phyloP scores from a whole-genome alignment of 352 stramenopile species.

The Lagenidium giganteum region DNA sequence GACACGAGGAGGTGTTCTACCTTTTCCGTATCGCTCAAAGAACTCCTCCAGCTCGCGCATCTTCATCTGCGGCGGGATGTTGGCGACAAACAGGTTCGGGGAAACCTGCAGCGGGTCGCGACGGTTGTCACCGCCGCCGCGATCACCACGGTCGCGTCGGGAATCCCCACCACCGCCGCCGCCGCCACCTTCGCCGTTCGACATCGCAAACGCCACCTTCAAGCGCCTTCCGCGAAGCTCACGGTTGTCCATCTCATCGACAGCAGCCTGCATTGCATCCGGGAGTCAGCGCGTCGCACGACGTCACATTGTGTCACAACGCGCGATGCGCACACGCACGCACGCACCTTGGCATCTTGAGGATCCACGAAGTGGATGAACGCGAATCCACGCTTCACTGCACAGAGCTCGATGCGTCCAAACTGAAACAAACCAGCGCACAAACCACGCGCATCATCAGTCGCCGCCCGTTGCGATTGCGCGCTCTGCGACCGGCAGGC shows the following conservation, averaged over 20 bases:
- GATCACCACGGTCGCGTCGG: neutral
- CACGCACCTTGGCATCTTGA: constrained; percentile 27
- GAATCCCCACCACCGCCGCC: neutral
- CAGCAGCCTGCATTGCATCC: constrained; percentile 22
- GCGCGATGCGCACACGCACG: neutral
- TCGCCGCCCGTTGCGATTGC: too few relatives aligned
- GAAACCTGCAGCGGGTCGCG: constrained; percentile 13
- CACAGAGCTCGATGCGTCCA: constrained; percentile 34
- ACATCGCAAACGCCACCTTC: constrained; percentile 35
- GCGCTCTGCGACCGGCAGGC: too few relatives aligned
- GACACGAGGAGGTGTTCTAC: constrained; percentile 12
- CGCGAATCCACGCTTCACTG: constrained; percentile 53
- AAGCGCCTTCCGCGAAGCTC: constrained; percentile 37
- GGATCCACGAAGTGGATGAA: constrained; percentile 53
- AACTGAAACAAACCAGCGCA: too few relatives aligned
- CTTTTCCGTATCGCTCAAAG: constrained; percentile 51
- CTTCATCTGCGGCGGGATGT: constrained; percentile 58
- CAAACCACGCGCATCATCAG: neutral
- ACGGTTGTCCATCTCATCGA: constrained; percentile 45
- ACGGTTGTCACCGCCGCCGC: neutral
- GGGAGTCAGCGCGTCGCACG: too few relatives aligned
- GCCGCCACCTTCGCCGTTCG: constrained; percentile 2
- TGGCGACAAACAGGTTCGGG: constrained; percentile 54
- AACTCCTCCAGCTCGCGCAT: constrained; percentile 51
- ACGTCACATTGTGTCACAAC: neutral